A percentile compares a stretch with the other conserved stretches of the same genome.
Conservation (phyloP, 805 yeast genomes). For the Gaillardinia entomophila region DNA sequence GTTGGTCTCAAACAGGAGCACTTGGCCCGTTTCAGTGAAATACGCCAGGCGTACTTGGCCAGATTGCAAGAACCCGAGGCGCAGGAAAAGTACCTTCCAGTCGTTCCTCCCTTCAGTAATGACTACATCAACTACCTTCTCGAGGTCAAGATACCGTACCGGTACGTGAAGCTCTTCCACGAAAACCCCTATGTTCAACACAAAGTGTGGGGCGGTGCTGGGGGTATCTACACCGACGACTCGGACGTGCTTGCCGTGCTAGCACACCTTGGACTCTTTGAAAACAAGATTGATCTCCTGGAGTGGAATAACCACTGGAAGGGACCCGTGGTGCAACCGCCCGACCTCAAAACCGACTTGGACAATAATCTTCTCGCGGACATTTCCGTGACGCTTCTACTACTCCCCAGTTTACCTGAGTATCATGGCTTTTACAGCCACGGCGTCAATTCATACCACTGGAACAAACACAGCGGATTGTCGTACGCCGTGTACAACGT, state of each 20-base stretch:
- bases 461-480: constrained; percentile 80
- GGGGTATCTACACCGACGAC: constrained; percentile 90
- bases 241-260: constrained; percentile 74
- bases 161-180: constrained; percentile 31
- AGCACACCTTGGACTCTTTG: constrained; percentile 66
- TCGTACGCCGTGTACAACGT: constrained; percentile 60
- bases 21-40: constrained; percentile 13
- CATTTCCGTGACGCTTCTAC: constrained; percentile 48
- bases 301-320: constrained; percentile 29
- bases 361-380: constrained; percentile 33
- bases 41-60: constrained; percentile 2
- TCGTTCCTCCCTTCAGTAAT: constrained; percentile 31
- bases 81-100: constrained; percentile 25
- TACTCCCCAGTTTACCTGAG: constrained; percentile 62
- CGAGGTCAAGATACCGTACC: constrained; percentile 51
- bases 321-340: constrained; percentile 18
- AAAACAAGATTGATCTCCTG: constrained; percentile 26
- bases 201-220: constrained; percentile 72
- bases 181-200: constrained; percentile 30
- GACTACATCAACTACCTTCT: constrained; percentile 38
- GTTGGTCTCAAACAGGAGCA: constrained; percentile 21
- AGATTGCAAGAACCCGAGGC: constrained; percentile 1
- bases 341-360: constrained; percentile 13
- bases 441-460: constrained; percentile 69
- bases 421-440: constrained; percentile 65